Base-by-base conservation (phyloP, 805 yeast species). In the Jamesozyma spencerorum region DNA sequence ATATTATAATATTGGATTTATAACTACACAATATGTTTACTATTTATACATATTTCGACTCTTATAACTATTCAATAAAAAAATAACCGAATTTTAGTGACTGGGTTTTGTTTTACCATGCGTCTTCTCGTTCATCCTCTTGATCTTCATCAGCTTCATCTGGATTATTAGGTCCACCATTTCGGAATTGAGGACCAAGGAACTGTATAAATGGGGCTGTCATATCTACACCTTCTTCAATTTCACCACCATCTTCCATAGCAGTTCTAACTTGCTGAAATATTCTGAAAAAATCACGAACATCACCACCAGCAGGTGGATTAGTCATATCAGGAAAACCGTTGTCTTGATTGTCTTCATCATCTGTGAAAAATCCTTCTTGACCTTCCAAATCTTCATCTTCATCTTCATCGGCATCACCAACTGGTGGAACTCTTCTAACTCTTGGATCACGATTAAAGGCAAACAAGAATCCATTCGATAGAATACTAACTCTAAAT, bases 401-500 rank as follows among this genome's bases (percentile, higher is more conserved):
- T 36, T 48, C 56, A 33, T 40, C 45, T 27, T 38, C 48, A 11
- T 41, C 47, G 14, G 43, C 45, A 14, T 28, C 27, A 2, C 15
- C 34, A 3, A 31, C 31, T 22, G 47, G 42, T 10, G 53, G 50
- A 17, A 47, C 54, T 27, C 56, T 44, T 39, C 54, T 39, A 26
- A 52, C 46, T 28, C 50, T 43, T 26, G 51, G 48, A 34, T 51
- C 58, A 41, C 55, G 48, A 43, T 51, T 56, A 27, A 57, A 50
- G 8, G 55, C 50, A 35, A 50, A 48, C 18, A 51, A 46, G 37
- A 47, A 51, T 14, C 57, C 57, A 43, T 49, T 56, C 3, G 53
- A 54, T 33, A 50, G 42, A 20, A 50, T 57, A 42, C 50, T 49
- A 5, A 56, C 56, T 39, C 60, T 50, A 37, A 58, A 59, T 38